phyloP scores from a whole-genome alignment of 495 filamentous ascomycete species.

The Margaritispora aquatica region DNA sequence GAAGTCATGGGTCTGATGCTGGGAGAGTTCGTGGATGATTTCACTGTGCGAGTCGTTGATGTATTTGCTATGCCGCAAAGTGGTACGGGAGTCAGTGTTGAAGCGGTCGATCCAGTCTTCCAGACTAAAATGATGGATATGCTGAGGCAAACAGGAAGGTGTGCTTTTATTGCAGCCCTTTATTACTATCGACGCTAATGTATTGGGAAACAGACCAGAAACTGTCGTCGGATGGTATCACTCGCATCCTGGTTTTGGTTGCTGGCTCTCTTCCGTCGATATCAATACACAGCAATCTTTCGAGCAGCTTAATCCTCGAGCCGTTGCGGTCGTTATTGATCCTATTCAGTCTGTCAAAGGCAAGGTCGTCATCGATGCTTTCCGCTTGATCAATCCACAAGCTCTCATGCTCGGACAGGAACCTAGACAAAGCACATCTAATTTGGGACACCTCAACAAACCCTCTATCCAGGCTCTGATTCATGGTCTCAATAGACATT shows the following conservation, averaged over 20 bases:
- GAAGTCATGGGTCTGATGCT: conserved; percentile 99
- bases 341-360: conserved; percentile 99
- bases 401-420: conserved; percentile 98
- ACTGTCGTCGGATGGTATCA: conserved; percentile 99
- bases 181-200: background rate
- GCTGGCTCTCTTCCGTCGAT: conserved; percentile 97
- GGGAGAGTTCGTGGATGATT: conserved; percentile 98
- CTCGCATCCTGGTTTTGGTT: conserved; percentile 97
- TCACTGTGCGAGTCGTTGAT: conserved; percentile 94
- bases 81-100: conserved; percentile 95
- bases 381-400: conserved; percentile 98
- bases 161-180: conserved; percentile 25
- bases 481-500: conserved; percentile 95
- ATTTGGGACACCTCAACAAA: conserved; percentile 97
- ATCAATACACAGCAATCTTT: conserved; percentile 99
- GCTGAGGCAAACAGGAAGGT: conserved; percentile 94
- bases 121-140: conserved; percentile 99
- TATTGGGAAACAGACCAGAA: conserved; percentile 58
- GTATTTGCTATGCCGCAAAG: conserved; percentile 99
- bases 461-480: conserved; percentile 99
- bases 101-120: conserved; percentile 96
- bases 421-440: conserved; percentile 96
- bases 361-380: conserved; percentile 98
- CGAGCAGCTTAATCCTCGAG: conserved; percentile 92
- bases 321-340: conserved; percentile 95